Evolutionary conservation across 2,329 filamentous ascomycete genomes (phyloP), one percentile per base, ranked within the genome.

Genomic region (Penicillium freii): DNA sequence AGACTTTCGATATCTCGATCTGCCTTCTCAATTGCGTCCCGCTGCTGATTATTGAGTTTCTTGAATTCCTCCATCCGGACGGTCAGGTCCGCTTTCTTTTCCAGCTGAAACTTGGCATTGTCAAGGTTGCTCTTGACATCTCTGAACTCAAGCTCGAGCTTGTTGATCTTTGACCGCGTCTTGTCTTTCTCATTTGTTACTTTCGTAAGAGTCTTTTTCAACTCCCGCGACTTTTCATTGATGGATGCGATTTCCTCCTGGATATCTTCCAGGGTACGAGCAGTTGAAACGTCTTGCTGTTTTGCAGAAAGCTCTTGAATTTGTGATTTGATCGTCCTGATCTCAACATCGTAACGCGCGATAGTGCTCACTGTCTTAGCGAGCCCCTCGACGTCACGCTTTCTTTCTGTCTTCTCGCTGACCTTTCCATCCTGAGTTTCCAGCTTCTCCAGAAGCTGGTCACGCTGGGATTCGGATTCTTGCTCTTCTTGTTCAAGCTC

Each of bases 221-320:
- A 76, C 23, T 77, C 76, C 54, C 87, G 84, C 63, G 86, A 82
- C 69, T 90, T 85, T 59, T 92, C 90, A 21, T 83, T 83, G 55
- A 87, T 81, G 19, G 78, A 76, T 47, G 85, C 85, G 60, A 92
- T 84, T 47, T 92, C 84, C 52, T 90, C 87, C 66, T 94, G 89
- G 52, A 97, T 92, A 63, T 94, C 90, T 53, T 96, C 90, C 7
- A 91, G 82, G 31, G 89, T 90, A 60, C 90, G 85, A 15, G 84
- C 83, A 10, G 81, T 73, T 13, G 84, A 83, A 27, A 82, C 80
- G 15, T 87, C 84, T 67, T 88, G 86, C 69, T 97, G 89, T 64
- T 92, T 91, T 9, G 86, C 86, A 57, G 85, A 81, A 49, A 96
- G 83, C 53, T 89, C 86, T 55, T 88, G 81, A 49, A 97, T 88